A percentile compares a stretch with the other conserved stretches of the same genome.
Evolutionary conservation across 176 grass and related monocot genomes (phyloP).

Genomic region (Cenchrus fungigraminus): DNA sequence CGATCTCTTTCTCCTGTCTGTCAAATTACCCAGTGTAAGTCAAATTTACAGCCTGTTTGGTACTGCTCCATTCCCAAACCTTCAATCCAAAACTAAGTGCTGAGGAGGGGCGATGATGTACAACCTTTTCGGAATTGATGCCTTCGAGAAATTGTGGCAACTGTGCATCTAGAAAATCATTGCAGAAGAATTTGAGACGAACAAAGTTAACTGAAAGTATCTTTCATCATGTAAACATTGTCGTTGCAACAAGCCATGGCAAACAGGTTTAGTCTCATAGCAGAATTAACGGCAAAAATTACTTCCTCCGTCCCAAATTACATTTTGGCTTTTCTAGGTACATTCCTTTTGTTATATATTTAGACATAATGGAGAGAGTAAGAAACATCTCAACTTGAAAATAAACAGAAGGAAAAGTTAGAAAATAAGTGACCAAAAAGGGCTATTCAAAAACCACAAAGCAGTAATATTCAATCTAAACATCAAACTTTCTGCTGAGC

Average conservation of each 20-base stretch:
- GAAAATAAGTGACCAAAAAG: neutral
- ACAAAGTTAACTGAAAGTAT: neutral
- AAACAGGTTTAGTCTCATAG: neutral
- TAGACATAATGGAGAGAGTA: no score
- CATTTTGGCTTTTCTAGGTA: no score
- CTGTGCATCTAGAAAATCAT: neutral
- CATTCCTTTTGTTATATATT: no score
- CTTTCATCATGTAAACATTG: neutral
- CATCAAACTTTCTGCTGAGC: neutral
- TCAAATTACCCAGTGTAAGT: no score
- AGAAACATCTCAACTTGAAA: neutral
- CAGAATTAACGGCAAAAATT: neutral
- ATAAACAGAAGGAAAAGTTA: neutral
- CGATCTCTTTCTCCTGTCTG: no score
- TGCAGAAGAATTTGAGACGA: neutral
- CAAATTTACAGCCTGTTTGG: no score
- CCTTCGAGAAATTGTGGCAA: no score
- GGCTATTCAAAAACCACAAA: neutral
- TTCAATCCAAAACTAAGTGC: no score
- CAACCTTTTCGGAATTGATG: no score
- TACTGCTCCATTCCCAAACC: no score
- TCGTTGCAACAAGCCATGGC: neutral
- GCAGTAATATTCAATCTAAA: neutral
- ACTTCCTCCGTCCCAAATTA: no score
- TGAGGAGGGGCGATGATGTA: no score